Percentiles rank a stretch among this genome's conserved stretches.
phyloP scores from a whole-genome alignment of 768 basidiomycete species.

The Russula sp. region DNA sequence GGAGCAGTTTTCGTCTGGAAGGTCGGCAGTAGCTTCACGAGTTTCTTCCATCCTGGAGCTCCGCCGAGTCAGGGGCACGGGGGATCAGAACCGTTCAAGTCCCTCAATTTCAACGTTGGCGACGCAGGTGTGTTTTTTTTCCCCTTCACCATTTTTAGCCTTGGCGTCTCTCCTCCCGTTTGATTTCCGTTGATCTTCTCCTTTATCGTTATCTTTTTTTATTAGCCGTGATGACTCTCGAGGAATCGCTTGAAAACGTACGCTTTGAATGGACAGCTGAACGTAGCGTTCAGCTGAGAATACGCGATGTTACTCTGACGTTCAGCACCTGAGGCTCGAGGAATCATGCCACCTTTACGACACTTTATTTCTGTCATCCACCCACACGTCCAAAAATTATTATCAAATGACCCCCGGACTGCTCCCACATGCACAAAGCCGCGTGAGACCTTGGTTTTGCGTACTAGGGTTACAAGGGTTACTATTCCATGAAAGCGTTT shows the following conservation, averaged over 20 bases:
- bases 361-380: background rate
- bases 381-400: background rate
- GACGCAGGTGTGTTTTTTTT: slow-evolving; percentile 63
- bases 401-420: background rate
- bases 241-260: slow-evolving; percentile 67
- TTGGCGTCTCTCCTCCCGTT: background rate
- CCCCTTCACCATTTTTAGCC: background rate
- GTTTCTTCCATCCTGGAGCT: slow-evolving; percentile 87
- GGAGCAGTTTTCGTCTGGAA: slow-evolving; percentile 90
- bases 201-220: background rate
- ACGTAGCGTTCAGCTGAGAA: slow-evolving; percentile 77
- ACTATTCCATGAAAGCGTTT: background rate
- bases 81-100: slow-evolving; percentile 86
- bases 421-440: background rate
- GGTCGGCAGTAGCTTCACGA: slow-evolving; percentile 84
- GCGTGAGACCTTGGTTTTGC: background rate
- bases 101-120: slow-evolving; percentile 79
- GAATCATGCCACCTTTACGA: background rate
- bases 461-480: background rate
- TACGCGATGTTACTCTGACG: slow-evolving; percentile 77
- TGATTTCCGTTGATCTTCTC: background rate
- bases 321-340: slow-evolving; percentile 75
- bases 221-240: slow-evolving; percentile 54
- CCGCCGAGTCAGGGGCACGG: slow-evolving; percentile 86
- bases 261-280: slow-evolving; percentile 83